Evolutionary conservation across 768 basidiomycete genomes (phyloP).

Genomic region (Amanita molliuscula): DNA sequence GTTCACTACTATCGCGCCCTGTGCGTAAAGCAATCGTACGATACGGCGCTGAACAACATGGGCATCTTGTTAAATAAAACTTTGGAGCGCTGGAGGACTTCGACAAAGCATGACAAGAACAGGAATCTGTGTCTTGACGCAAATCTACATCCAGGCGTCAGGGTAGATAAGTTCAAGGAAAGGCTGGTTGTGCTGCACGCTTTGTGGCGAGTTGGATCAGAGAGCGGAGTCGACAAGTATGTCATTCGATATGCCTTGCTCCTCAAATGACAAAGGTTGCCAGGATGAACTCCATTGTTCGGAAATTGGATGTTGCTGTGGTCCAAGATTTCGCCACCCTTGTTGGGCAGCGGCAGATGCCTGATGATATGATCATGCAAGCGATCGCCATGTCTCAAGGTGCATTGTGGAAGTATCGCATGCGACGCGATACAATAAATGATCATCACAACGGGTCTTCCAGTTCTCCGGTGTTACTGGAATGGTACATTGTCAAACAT

Average conservation of each 20-base stretch:
- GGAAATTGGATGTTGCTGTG: constrained; percentile 36
- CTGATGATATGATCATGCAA: constrained; percentile 68
- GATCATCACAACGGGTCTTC: constrained; percentile 18
- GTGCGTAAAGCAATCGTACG: constrained; percentile 78
- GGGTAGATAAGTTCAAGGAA: constrained; percentile 61
- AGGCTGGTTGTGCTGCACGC: constrained; percentile 71
- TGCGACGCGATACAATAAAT: constrained; percentile 41
- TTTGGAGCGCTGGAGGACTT: constrained; percentile 46
- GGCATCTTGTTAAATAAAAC: constrained; percentile 59
- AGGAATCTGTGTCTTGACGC: constrained; percentile 18
- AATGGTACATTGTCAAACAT: constrained; percentile 59
- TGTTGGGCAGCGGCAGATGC: constrained; percentile 59
- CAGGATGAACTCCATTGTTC: constrained; percentile 41
- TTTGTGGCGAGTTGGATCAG: constrained; percentile 47
- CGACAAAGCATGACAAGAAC: constrained; percentile 28
- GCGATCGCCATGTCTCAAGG: constrained; percentile 66
- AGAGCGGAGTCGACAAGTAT: constrained; percentile 52
- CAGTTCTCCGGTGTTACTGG: constrained; percentile 31
- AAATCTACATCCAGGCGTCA: constrained; percentile 34
- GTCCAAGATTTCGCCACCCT: constrained; percentile 48
- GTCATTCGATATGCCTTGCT: constrained; percentile 10
- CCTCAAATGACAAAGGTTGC: constrained; percentile 3
- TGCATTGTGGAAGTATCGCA: constrained; percentile 77
- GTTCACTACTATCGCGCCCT: constrained; percentile 89
- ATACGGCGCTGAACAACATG: constrained; percentile 81